Conservation (phyloP, 2,329 filamentous ascomycete species). For the Fusarium sp. region DNA sequence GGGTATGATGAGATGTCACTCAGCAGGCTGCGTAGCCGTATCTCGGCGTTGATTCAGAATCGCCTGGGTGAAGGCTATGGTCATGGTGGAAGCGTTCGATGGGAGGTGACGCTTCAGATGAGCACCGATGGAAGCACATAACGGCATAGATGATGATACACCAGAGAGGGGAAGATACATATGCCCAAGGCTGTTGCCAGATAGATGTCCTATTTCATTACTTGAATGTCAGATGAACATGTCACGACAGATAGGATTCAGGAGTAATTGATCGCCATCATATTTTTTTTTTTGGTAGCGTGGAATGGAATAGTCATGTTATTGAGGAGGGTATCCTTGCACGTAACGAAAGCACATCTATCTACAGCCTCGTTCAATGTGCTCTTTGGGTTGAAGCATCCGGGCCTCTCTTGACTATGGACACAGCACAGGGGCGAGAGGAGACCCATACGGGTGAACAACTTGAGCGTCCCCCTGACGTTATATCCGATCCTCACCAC, state of each 20-base stretch:
- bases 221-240: background rate
- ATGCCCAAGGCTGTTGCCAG: background rate
- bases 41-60: conserved; percentile 84
- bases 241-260: background rate
- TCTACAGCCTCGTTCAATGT: conserved; percentile 29
- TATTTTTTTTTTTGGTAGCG: background rate
- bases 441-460: background rate
- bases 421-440: conserved; percentile 1
- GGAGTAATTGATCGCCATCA: background rate
- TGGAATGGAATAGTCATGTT: conserved; percentile 20
- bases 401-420: background rate
- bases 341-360: conserved; percentile 36
- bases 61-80: conserved; percentile 90
- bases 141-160: background rate
- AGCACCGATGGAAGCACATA: conserved; percentile 52
- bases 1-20: conserved; percentile 78
- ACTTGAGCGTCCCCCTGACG: background rate
- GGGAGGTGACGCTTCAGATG: conserved; percentile 94
- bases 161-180: background rate
- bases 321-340: conserved; percentile 49
- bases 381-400: background rate
- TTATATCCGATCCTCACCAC: conserved; percentile 14
- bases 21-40: conserved; percentile 78
- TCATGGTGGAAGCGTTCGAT: conserved; percentile 79
- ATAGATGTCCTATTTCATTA: background rate